Evolutionary conservation across 1,139 yeast species (phyloP), one percentile per base, ranked within the genome.

Genomic region (Hansenula sp.): DNA sequence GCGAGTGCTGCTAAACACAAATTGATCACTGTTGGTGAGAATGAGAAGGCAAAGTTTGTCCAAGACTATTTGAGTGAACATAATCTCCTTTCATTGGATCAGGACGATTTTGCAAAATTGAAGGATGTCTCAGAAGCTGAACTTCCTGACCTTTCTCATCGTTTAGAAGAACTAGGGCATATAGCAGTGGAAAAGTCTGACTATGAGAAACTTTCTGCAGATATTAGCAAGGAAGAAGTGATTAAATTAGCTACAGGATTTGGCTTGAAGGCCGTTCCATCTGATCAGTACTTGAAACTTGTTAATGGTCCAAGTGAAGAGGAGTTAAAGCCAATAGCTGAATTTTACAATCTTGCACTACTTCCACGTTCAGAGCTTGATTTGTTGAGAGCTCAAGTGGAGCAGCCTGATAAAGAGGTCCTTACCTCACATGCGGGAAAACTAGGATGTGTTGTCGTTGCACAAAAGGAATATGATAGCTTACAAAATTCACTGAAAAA

Each of bases 351-450:
- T 25, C 18, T 36, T 25, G 35, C 36, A 11, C 29, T 40, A 12
- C 22, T 48, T 32, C 33, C 47, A 19, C 40, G 43, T 14, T 40
- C 43, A 12, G 48, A 44, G 10, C 46, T 24, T 21, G 39, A 47
- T 22, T 6, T 33, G 2, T 27, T 51, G 30, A 38, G 38, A 24
- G 50, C 56, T 6, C 66, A 48, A 37, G 55, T 53, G 13, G 63
- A 61, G n/a, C 45, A 46, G 4, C 66, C 66, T 3, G 56, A 53
- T 17, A 48, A 46, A 21, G 48, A 50, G 10, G 40, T 55, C 7
- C 36, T 64, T n/a, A 49, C 50, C 16, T 41, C 44, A 2, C 48
- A 57, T 35, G 64, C 65, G 3, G 46, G 42, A 4, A 47, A 39
- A 6, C 33, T 53, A 20, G 63, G 62, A 2, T 44, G 37, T 34